These are phyloP conservation scores for Lipomyces spencermartinsiae DNA, from an alignment of 805 yeast genomes.

Conservation along the genomic window DNA sequence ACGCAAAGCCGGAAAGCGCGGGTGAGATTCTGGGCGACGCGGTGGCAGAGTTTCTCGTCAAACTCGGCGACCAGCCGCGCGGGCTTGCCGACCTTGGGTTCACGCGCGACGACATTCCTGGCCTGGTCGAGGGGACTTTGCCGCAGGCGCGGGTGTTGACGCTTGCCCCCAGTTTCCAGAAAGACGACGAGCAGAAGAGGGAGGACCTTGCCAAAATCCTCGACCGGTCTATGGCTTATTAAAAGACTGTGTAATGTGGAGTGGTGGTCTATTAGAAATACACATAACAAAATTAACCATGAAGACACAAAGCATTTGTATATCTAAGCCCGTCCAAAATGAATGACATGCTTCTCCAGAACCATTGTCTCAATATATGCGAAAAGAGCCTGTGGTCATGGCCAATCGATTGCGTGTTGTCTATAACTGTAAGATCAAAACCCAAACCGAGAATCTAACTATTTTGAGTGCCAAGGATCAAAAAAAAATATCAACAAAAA, in stretches of 20 bases:
- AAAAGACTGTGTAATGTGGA: constrained; percentile 1
- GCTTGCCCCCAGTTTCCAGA: constrained; percentile 46
- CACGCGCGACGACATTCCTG: constrained; percentile 44
- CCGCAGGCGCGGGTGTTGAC: constrained; percentile 51
- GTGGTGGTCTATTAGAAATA: background rate
- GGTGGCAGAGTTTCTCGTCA: constrained; percentile 45
- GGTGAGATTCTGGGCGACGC: constrained; percentile 50
- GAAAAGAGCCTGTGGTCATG: background rate
- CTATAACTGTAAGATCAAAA: background rate
- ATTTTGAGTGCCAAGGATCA: background rate
- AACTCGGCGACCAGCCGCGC: constrained; percentile 49
- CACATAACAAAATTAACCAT: background rate
- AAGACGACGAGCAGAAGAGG: constrained; percentile 43
- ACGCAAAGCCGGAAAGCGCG: constrained; percentile 48
- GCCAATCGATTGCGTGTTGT: background rate
- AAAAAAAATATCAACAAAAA: background rate
- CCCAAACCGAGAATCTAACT: background rate
- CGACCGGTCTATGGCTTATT: constrained; percentile 41
- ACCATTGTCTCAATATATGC: background rate
- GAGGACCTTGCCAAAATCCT: constrained; percentile 43
- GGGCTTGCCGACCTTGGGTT: constrained; percentile 49
- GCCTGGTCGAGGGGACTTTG: constrained; percentile 49
- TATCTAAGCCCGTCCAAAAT: background rate
- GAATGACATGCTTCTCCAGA: background rate
- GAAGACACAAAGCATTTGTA: background rate